These are phyloP conservation scores for Metschnikowia aberdeeniae DNA, from an alignment of 805 yeast species.

Conservation along the genomic window DNA sequence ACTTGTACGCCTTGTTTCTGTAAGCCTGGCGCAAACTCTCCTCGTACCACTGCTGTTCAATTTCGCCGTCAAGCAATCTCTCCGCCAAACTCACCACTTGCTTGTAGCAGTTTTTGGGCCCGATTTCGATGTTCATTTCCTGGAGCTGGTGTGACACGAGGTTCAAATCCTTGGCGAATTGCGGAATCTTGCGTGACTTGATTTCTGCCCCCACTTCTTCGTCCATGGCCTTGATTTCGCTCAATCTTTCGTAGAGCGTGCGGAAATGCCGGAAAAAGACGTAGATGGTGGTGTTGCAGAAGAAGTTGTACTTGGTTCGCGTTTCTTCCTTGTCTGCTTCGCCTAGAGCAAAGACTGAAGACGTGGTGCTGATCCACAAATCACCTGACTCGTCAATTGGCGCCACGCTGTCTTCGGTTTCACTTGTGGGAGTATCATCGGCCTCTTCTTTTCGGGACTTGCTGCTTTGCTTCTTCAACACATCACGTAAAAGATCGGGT, in stretches of 20 bases:
- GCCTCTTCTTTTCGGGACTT: constrained; percentile 33
- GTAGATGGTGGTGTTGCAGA: constrained; percentile 84
- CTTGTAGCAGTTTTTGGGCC: constrained; percentile 59
- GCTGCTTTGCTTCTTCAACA: constrained; percentile 48
- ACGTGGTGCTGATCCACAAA: constrained; percentile 40
- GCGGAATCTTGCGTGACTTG: constrained; percentile 54
- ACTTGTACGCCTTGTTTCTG: constrained; percentile 86
- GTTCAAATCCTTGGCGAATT: constrained; percentile 84
- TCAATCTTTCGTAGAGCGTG: constrained; percentile 73
- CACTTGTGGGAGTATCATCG: constrained; percentile 29
- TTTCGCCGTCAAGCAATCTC: constrained; percentile 77
- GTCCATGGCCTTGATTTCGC: constrained; percentile 71
- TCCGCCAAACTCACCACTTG: constrained; percentile 77
- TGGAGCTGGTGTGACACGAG: constrained; percentile 75
- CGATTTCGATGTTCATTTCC: constrained; percentile 76
- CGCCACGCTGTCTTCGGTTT: constrained; percentile 29
- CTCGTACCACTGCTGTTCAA: constrained; percentile 94
- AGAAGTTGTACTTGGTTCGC: constrained; percentile 66
- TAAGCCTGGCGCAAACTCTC: constrained; percentile 93
- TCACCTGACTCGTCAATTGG: constrained; percentile 38
- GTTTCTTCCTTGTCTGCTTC: constrained; percentile 25
- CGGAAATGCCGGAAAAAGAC: constrained; percentile 84
- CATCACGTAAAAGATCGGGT: constrained; percentile 55
- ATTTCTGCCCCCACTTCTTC: constrained; percentile 71
- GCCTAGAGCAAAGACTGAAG: constrained; percentile 24